Percentiles rank a stretch among this genome's conserved stretches.
These are phyloP conservation scores for Fusarium sterilihyphosum DNA, from an alignment of 2,329 filamentous ascomycete species.

Conservation along the genomic window DNA sequence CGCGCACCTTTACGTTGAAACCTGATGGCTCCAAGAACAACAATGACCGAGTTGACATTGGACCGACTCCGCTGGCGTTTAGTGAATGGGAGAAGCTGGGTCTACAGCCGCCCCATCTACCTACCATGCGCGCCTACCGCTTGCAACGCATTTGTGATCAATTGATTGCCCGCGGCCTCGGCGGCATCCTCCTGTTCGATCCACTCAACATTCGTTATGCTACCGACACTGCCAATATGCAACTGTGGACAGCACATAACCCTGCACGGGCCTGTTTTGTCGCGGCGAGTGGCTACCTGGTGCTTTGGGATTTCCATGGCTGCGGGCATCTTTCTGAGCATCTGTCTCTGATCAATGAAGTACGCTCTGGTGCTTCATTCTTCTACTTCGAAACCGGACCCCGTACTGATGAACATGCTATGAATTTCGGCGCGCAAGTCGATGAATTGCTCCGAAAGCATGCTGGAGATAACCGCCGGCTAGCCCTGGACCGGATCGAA, in stretches of 20 bases:
- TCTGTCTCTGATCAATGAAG: not conserved
- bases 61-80: not conserved
- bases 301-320: not conserved
- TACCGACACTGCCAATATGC: not conserved
- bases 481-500: not conserved
- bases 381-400: not conserved
- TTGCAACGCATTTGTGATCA: not conserved
- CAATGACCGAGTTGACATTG: not conserved
- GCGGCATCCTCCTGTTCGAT: not conserved
- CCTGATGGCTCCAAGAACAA: not conserved
- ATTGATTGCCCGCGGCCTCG: accelerated
- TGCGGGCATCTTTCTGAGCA: not conserved
- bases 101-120: not conserved
- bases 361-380: not conserved
- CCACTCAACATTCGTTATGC: not conserved
- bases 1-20: not conserved
- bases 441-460: not conserved
- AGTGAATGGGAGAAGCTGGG: not conserved
- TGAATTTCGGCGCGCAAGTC: not conserved
- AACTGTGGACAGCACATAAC: not conserved
- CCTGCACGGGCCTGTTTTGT: not conserved
- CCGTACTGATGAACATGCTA: not conserved
- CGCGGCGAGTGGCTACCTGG: not conserved
- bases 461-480: not conserved
- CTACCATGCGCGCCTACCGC: not conserved